Base-by-base conservation (phyloP, 2,329 filamentous ascomycete genomes). In the Amylocarpus encephaloides region DNA sequence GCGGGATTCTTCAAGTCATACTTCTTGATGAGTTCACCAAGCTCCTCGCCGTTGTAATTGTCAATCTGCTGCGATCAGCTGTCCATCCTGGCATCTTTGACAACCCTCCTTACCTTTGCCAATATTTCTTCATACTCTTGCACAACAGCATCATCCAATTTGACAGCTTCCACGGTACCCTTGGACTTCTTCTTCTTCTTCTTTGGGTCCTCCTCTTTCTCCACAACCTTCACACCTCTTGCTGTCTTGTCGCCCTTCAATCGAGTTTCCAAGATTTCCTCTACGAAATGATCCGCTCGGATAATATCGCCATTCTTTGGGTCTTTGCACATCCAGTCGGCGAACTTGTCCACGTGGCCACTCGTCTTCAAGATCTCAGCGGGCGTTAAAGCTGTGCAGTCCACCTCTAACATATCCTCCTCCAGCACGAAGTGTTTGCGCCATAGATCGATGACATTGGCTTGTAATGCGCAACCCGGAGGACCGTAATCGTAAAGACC, bases 291-390 rank as follows among this genome's bases (percentile, higher is more conserved):
- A 67, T 98, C 93, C 51, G 93, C 90, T 61, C 93, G 83, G 68
- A 98, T 83, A 66, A 96, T 95, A 70, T 98, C 93, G 67, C 93
- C 93, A 64, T 86, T 95, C 78, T 95, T 94, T 56, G 92, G 89
- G 70, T 98, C 93, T 72, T 95, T 95, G 83, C 88, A 95, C 91
- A 97, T 96, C 88, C 88, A 97, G 70, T 97, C 92, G 12, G 63
- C 64, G 50, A 97, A 97, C 71, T 95, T 95, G 70, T 96, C 92
- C 59, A 97, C 93, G 73, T 98, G 93, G 57, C 93, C 93, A 68
- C 83, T 88, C 48, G 92, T 95, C 79, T 97, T 95, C 66, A 98
- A 80, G 34, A 98, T 88, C 43, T 93, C 87, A 64, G 93, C 83
- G 32, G 93, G 93, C 36, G 93, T 98, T 66, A 98, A 72, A 72